These are phyloP conservation scores for Sporothrix pseudoabietina DNA, from an alignment of 2,329 filamentous ascomycete genomes.

Conservation along the genomic window DNA sequence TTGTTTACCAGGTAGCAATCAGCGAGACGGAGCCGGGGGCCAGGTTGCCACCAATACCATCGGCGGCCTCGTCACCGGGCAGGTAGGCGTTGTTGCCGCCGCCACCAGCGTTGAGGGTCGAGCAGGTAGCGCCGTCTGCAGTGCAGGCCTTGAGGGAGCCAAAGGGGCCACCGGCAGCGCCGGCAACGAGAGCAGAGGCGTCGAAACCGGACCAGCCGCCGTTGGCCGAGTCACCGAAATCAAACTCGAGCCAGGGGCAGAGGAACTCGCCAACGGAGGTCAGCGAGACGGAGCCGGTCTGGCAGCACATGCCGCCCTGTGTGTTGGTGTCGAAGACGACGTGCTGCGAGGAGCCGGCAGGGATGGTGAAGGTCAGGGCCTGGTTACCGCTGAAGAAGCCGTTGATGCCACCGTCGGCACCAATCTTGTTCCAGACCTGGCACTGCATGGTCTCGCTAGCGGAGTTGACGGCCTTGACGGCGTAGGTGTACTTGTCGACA, in stretches of 20 bases:
- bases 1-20: constrained; percentile 33
- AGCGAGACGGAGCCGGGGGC: constrained; percentile 35
- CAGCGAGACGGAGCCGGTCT: constrained; percentile 40
- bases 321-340: constrained; percentile 52
- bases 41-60: constrained; percentile 45
- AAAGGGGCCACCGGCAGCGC: constrained; percentile 43
- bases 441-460: constrained; percentile 42
- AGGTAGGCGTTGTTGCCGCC: constrained; percentile 43
- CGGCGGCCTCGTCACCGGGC: constrained; percentile 40
- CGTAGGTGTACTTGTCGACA: constrained; percentile 50
- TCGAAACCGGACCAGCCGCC: constrained; percentile 54
- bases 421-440: constrained; percentile 57
- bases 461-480: constrained; percentile 46
- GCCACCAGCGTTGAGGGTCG: constrained; percentile 41
- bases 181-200: constrained; percentile 52
- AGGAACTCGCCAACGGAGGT: constrained; percentile 48
- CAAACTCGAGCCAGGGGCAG: constrained; percentile 55
- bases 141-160: constrained; percentile 47
- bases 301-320: constrained; percentile 54
- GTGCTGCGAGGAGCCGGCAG: constrained; percentile 43
- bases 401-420: constrained; percentile 47
- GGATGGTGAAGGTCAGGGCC: constrained; percentile 48
- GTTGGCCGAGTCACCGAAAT: constrained; percentile 52
- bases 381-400: constrained; percentile 50
- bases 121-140: constrained; percentile 38